Percentiles rank a stretch among this genome's conserved stretches.
These are phyloP conservation scores for Trichoderma gamsii DNA, from an alignment of 495 filamentous ascomycete species.

Conservation along the genomic window DNA sequence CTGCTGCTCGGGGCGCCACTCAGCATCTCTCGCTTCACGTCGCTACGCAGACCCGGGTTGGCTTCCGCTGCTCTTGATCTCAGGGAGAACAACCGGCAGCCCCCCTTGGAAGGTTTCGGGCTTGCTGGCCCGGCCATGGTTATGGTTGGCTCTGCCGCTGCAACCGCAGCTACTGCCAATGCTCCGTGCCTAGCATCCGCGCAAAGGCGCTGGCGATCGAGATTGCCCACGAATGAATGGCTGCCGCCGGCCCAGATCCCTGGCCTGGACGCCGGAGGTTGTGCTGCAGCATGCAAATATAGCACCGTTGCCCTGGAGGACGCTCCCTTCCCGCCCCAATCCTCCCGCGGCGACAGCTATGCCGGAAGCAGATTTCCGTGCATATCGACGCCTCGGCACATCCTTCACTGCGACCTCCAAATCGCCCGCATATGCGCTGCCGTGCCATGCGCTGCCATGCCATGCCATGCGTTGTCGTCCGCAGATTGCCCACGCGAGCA, in stretches of 20 bases:
- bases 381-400: background rate
- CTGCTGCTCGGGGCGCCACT: background rate
- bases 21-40: background rate
- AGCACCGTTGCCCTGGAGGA: background rate
- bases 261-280: background rate
- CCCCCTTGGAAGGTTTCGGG: no score
- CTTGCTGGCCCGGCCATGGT: no score
- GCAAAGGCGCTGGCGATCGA: background rate
- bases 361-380: background rate
- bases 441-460: background rate
- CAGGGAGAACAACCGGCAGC: no score
- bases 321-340: no score
- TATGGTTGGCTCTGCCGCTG: background rate
- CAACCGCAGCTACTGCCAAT: background rate
- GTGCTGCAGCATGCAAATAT: background rate
- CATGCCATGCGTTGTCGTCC: constrained; percentile 1
- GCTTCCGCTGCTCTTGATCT: background rate
- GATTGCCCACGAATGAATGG: background rate
- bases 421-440: constrained; percentile 1
- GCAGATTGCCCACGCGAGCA: constrained; percentile 7
- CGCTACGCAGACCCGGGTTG: background rate
- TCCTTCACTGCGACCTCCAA: background rate
- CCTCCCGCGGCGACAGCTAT: background rate
- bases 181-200: background rate
- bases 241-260: background rate